Evolutionary conservation across 1,284 basidiomycete species (phyloP), one percentile per base, ranked within the genome.

Genomic region (Apiotrichum veenhuisii): DNA sequence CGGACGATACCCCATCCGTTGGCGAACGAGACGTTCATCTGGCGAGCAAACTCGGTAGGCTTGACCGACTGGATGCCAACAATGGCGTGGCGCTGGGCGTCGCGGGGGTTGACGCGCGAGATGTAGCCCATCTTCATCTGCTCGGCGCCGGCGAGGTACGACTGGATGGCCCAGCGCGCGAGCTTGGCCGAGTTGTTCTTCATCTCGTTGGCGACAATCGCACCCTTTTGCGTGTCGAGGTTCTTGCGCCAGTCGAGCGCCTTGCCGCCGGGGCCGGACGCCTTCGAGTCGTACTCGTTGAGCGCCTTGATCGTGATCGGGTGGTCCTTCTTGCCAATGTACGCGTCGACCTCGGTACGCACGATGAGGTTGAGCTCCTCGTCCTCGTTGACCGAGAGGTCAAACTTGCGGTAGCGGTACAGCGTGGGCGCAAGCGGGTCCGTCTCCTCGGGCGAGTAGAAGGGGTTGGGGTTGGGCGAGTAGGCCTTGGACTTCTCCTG

Each of bases 131-230:
- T 90, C 81, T 98, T 99, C 87, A 98, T 89, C 67, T 87, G 82
- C 63, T 98, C 96, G 20, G 94, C 95, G 51, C 96, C 96, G 48
- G 96, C 93, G 42, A 99, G 82, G 54, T 98, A 83, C 73, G 89
- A 91, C 81, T 98, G 94, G 33, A 98, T 89, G 0, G 96, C 88
- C 90, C 95, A 99, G 72, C 95, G 89, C 20, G 95, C 94, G 50
- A 99, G 84, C 79, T 98, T 98, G 81, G 88, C 94, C 71, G 88
- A 91, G 80, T 99, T 99, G 81, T 98, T 99, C 83, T 98, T 98
- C 96, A 98, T 98, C 82, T 99, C 96, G 42, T 92, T 96, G 46
- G 96, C 93, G 57, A 98, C 92, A 44, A 99, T 95, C 3, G 96
- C 96, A 70, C 96, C 96, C 59, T 94, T 87, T 78, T 98, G 94